Evolutionary conservation across 306 rosid genomes (phyloP), one percentile per base, ranked within the genome.

Genomic region (Coriaria nepalensis): DNA sequence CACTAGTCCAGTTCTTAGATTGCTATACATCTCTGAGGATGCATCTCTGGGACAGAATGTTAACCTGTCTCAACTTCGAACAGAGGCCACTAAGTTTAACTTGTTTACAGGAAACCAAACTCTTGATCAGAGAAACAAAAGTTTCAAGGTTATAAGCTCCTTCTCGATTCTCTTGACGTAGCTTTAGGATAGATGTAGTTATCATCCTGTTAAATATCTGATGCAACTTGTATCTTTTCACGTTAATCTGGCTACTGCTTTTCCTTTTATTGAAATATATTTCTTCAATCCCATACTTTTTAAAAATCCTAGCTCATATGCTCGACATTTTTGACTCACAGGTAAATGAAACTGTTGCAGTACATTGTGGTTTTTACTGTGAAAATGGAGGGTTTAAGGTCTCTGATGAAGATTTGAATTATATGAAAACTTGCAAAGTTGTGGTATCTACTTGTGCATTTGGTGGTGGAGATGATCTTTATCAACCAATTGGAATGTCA

Each of bases 381-480:
- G 56, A 35, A 45, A 60, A 62, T 67, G 98, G 94, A 50, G 98
- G 98, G 48, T 90, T 81, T 63, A 77, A 67, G 64, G 66, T 90
- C 68, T 77, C 94, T 59, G 51, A 67, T 45, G 76, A 75, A 71
- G 98, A 90, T 68, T 59, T 57, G 59, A 67, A 57, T 41, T 85
- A 61, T 66, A 77, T 81, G 95, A 58, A 69, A 53, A 37, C 68
- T 53, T 90, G 98, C 68, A 60, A 79, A 60, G 73, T 60, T 13
- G 98, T 74, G 52, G 87, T 90, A 36, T 90, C 95, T 47, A 85
- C 98, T 46, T 90, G 98, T 75, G 83, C 95, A 47, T 90, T 90
- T 79, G 98, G 98, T 56, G 97, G 97, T 4, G 97, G 95, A 40
- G 97, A 88, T 74, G 97, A 88, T 79, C 95, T 88, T 55, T 88